Conservation (phyloP, 2,329 filamentous ascomycete genomes). For the Penicillium olsonii region DNA sequence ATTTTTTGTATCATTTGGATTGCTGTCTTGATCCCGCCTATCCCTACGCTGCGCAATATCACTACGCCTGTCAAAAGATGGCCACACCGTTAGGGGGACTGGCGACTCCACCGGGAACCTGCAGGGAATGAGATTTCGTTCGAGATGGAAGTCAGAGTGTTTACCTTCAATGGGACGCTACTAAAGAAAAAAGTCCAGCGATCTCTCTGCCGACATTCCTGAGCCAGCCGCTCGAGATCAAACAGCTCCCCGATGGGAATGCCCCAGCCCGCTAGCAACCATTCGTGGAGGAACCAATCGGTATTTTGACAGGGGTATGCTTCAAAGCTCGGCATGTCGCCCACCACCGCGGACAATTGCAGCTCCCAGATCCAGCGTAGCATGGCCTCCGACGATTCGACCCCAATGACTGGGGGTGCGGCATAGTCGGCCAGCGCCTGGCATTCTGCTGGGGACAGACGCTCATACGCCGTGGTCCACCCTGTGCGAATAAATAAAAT, state of each 20-base stretch:
- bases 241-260: slow-evolving; percentile 50
- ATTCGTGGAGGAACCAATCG: slow-evolving; percentile 30
- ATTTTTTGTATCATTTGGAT: too few relatives aligned
- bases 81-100: slow-evolving; percentile 50
- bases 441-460: slow-evolving; percentile 40
- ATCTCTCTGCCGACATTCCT: slow-evolving; percentile 37
- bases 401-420: slow-evolving; percentile 42
- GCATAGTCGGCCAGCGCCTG: slow-evolving; percentile 34
- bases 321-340: slow-evolving; percentile 59
- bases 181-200: slow-evolving; percentile 53
- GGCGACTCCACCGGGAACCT: slow-evolving; percentile 49
- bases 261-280: slow-evolving; percentile 51
- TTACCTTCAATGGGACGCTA: slow-evolving; percentile 48
- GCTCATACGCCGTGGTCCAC: slow-evolving; percentile 50
- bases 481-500: slow-evolving; percentile 60
- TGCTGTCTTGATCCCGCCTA: too few relatives aligned
- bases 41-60: too few relatives aligned
- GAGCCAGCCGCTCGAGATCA: slow-evolving; percentile 45
- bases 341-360: slow-evolving; percentile 58
- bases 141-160: slow-evolving; percentile 14
- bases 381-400: slow-evolving; percentile 51
- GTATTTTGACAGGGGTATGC: slow-evolving; percentile 42
- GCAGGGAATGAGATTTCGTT: not conserved
- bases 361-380: slow-evolving; percentile 61
- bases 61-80: too few relatives aligned